Evolutionary conservation across 2,329 filamentous ascomycete species (phyloP).

Genomic region (Penicillium sp.): DNA sequence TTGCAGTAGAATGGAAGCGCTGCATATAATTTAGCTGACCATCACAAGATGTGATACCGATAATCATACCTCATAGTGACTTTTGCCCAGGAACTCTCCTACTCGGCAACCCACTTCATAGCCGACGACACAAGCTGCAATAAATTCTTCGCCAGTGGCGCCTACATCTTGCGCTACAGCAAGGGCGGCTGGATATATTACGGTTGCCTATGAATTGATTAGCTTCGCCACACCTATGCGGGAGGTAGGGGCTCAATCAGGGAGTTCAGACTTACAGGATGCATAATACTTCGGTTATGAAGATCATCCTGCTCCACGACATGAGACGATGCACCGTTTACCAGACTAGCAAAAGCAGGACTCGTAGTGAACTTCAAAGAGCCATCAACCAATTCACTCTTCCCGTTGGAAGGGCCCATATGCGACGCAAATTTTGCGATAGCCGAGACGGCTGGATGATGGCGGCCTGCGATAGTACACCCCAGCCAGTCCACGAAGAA

Average conservation of each 20-base stretch:
- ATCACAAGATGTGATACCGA: not conserved
- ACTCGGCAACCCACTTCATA: slow-evolving; percentile 41
- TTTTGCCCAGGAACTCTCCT: slow-evolving; percentile 39
- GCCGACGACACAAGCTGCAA: slow-evolving; percentile 40
- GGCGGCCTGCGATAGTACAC: slow-evolving; percentile 40
- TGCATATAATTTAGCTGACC: slow-evolving; percentile 5
- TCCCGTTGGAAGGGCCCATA: slow-evolving; percentile 38
- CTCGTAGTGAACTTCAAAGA: slow-evolving; percentile 30
- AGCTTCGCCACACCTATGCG: not conserved
- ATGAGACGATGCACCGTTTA: slow-evolving; percentile 41
- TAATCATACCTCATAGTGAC: slow-evolving; percentile 38
- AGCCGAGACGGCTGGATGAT: slow-evolving; percentile 37
- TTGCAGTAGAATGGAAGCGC: slow-evolving; percentile 39
- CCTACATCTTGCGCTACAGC: slow-evolving; percentile 40
- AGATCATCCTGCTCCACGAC: slow-evolving; percentile 45
- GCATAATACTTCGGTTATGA: slow-evolving; percentile 43
- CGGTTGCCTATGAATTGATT: slow-evolving; percentile 33
- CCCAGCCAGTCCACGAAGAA: slow-evolving; percentile 41
- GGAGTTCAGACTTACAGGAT: slow-evolving; percentile 33
- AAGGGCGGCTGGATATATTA: slow-evolving; percentile 38
- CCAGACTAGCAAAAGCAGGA: slow-evolving; percentile 39
- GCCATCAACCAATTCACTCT: slow-evolving; percentile 38
- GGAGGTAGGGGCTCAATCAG: not conserved
- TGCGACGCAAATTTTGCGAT: slow-evolving; percentile 32
- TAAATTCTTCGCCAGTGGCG: slow-evolving; percentile 38